phyloP scores from a whole-genome alignment of 2,329 filamentous ascomycete species.

The Penicillium oxalicum region DNA sequence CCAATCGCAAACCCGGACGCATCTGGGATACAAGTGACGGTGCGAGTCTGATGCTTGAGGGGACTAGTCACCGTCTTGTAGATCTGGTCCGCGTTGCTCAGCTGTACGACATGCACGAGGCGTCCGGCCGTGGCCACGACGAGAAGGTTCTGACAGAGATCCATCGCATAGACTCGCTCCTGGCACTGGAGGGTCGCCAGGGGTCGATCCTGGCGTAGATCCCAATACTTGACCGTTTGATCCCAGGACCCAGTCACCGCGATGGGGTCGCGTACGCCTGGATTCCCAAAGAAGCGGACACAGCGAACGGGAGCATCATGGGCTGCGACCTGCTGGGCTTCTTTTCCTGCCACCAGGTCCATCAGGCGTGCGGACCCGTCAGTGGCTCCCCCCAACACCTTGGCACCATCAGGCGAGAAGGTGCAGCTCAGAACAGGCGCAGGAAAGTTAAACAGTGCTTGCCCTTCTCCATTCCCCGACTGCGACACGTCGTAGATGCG shows the following conservation, averaged over 20 bases:
- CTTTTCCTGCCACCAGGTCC: constrained; percentile 60
- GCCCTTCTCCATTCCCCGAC: constrained; percentile 73
- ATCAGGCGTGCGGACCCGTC: constrained; percentile 87
- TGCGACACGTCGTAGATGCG: constrained; percentile 87
- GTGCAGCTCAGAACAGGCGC: constrained; percentile 70
- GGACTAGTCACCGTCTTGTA: constrained; percentile 96
- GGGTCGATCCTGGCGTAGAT: constrained; percentile 45
- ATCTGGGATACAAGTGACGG: constrained; percentile 91
- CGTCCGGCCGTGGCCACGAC: constrained; percentile 91
- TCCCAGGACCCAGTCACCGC: constrained; percentile 75
- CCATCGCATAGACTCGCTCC: constrained; percentile 72
- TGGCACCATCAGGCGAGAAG: constrained; percentile 69
- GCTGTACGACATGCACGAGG: constrained; percentile 91
- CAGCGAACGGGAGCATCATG: constrained; percentile 79
- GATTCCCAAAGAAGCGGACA: constrained; percentile 72
- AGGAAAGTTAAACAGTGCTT: constrained; percentile 78
- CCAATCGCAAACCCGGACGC: constrained; percentile 89
- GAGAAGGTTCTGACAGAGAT: constrained; percentile 78
- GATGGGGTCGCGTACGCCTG: constrained; percentile 60
- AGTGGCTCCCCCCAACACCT: constrained; percentile 78
- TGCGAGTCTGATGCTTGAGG: constrained; percentile 95
- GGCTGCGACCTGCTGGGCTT: constrained; percentile 64
- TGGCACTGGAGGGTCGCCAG: constrained; percentile 44
- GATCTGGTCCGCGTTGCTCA: constrained; percentile 79
- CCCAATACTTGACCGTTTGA: constrained; percentile 54